phyloP scores from a whole-genome alignment of 2,329 filamentous ascomycete genomes.

The Beauveria brongniartii region DNA sequence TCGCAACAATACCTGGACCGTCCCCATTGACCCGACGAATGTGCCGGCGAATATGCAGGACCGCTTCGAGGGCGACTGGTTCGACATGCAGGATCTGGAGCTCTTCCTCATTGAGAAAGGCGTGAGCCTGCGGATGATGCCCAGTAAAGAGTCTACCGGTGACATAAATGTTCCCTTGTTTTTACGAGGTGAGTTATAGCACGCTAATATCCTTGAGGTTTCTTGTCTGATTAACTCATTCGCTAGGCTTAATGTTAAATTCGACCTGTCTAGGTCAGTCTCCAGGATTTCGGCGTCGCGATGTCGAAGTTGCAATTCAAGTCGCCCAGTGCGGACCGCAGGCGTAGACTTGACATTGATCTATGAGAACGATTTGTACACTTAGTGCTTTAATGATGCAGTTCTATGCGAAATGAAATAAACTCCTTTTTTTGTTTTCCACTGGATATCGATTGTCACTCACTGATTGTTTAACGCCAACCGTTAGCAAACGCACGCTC shows the following conservation, averaged over 20 bases:
- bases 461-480: too few species aligned
- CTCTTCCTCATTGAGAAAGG: constrained; percentile 11
- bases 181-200: background rate
- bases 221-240: background rate
- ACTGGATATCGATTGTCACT: too few species aligned
- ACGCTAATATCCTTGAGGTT: background rate
- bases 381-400: background rate
- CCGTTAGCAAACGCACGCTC: too few species aligned
- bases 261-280: constrained; percentile 12
- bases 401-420: background rate
- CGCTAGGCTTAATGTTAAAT: constrained; percentile 9
- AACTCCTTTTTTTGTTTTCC: background rate
- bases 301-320: constrained; percentile 11
- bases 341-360: background rate
- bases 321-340: background rate
- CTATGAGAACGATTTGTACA: background rate
- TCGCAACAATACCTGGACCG: constrained; percentile 6
- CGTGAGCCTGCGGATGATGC: constrained; percentile 1
- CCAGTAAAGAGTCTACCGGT: background rate
- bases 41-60: constrained; percentile 12
- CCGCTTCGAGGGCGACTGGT: constrained; percentile 14
- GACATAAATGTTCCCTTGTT: constrained; percentile 6
- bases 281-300: constrained; percentile 13
- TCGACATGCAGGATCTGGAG: constrained; percentile 16
- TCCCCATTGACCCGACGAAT: constrained; percentile 9